phyloP scores from a whole-genome alignment of 371 early-diverging fungal species.

The Mucor racemosus region DNA sequence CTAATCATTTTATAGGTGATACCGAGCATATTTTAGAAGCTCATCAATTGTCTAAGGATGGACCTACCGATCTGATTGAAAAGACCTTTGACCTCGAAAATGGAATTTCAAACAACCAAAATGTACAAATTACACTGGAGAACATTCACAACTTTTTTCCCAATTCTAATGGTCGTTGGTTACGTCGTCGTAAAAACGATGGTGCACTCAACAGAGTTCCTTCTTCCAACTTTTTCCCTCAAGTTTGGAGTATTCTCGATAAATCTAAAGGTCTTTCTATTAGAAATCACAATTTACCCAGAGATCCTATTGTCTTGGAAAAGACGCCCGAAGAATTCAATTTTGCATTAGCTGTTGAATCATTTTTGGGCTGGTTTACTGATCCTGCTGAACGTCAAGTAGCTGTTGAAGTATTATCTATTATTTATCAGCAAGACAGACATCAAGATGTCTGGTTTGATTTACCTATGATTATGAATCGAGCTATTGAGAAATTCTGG shows the following conservation, averaged over 20 bases:
- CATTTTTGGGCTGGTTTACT: conserved; percentile 65
- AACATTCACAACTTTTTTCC: conserved; percentile 57
- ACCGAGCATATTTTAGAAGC: conserved; percentile 12
- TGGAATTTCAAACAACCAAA: neutral
- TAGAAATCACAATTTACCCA: conserved; percentile 59
- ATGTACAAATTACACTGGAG: conserved; percentile 34
- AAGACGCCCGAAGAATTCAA: conserved; percentile 85
- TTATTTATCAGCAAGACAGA: conserved; percentile 58
- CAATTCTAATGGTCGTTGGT: conserved; percentile 72
- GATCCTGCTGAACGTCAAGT: conserved; percentile 89
- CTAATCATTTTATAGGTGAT: conserved; percentile 17
- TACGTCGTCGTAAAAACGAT: conserved; percentile 78
- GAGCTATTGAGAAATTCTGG: conserved; percentile 73
- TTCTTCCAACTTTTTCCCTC: conserved; percentile 71
- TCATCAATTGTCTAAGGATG: conserved; percentile 31
- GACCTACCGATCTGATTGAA: conserved; percentile 55
- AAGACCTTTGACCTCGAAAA: conserved; percentile 32
- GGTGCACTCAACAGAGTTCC: conserved; percentile 86
- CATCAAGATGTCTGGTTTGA: conserved; percentile 48
- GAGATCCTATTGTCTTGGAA: conserved; percentile 84
- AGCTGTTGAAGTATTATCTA: conserved; percentile 72
- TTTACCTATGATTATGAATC: conserved; percentile 63
- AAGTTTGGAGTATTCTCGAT: conserved; percentile 75
- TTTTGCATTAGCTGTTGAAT: conserved; percentile 78
- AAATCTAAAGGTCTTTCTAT: conserved; percentile 62